phyloP scores from a whole-genome alignment of 352 stramenopile species.

The Bremia lactucae region DNA sequence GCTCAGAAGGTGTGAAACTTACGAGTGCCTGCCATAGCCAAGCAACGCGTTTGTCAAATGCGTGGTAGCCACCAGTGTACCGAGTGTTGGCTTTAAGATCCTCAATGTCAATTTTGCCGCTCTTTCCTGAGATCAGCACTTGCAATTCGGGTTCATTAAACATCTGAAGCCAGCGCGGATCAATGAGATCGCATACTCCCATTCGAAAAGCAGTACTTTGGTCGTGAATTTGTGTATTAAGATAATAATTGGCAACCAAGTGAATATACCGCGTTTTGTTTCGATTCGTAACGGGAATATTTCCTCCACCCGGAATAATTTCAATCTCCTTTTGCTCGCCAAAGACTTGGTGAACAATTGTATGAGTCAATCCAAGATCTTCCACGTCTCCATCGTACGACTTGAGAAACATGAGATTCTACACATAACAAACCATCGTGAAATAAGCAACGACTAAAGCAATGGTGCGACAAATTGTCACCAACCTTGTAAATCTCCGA shows the following conservation, averaged over 20 bases:
- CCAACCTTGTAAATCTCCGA: slow-evolving; percentile 87
- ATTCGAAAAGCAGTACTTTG: slow-evolving; percentile 89
- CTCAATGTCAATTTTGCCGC: slow-evolving; percentile 38
- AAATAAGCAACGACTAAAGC: too few species aligned
- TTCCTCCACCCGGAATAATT: slow-evolving; percentile 82
- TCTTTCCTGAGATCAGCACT: slow-evolving; percentile 86
- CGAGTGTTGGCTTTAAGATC: slow-evolving; percentile 85
- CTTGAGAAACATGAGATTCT: slow-evolving; percentile 95
- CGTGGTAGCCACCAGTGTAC: slow-evolving; percentile 92
- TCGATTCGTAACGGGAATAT: slow-evolving; percentile 82
- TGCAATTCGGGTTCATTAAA: slow-evolving; percentile 96
- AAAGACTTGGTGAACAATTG: slow-evolving; percentile 82
- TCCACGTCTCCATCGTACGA: slow-evolving; percentile 89
- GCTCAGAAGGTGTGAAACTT: slow-evolving; percentile 76
- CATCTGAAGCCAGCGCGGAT: slow-evolving; percentile 85
- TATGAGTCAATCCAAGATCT: slow-evolving; percentile 88
- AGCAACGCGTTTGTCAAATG: slow-evolving; percentile 57
- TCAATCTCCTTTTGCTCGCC: slow-evolving; percentile 73
- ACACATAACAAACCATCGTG: too few species aligned
- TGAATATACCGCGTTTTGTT: slow-evolving; percentile 95
- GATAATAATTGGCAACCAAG: slow-evolving; percentile 92
- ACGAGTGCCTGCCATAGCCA: slow-evolving; percentile 62
- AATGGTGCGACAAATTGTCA: background rate
- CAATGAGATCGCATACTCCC: slow-evolving; percentile 90
- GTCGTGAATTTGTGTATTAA: slow-evolving; percentile 88